Conservation (phyloP, 495 filamentous ascomycete species). For the Aspergillus heteromorphus region DNA sequence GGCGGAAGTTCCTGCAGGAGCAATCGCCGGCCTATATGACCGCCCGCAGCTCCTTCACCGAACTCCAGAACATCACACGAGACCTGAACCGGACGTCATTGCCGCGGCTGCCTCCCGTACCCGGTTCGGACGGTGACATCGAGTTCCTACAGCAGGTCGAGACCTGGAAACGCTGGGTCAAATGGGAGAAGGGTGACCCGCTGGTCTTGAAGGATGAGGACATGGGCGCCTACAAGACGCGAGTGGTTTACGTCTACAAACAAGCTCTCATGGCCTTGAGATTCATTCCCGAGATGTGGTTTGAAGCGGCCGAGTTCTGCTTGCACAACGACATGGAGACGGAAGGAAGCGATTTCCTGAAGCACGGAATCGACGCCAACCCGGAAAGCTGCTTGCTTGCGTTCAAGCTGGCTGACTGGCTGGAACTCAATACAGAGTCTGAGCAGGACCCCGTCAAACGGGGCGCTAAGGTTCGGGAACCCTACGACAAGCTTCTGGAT, state of each 20-base stretch:
- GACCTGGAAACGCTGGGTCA: constrained; percentile 88
- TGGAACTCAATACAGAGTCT: constrained; percentile 65
- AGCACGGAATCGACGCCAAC: constrained; percentile 78
- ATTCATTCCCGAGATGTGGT: constrained; percentile 95
- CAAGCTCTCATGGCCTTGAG: constrained; percentile 89
- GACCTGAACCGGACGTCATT: constrained; percentile 72
- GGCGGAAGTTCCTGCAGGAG: constrained; percentile 88
- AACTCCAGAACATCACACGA: constrained; percentile 77
- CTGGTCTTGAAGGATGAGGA: constrained; percentile 80
- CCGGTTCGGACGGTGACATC: constrained; percentile 78
- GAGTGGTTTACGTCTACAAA: constrained; percentile 85
- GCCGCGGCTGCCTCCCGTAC: constrained; percentile 73
- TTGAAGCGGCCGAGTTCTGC: constrained; percentile 90
- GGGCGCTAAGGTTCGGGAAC: constrained; percentile 68
- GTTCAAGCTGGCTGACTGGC: constrained; percentile 79
- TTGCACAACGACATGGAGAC: constrained; percentile 65
- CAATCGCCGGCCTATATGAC: constrained; percentile 90
- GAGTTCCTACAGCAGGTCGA: constrained; percentile 84
- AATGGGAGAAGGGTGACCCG: constrained; percentile 90
- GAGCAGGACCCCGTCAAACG: constrained; percentile 66
- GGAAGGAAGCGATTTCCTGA: constrained; percentile 72
- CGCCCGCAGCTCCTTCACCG: constrained; percentile 76
- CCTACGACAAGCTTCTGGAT: constrained; percentile 77
- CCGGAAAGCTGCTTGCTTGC: constrained; percentile 88
- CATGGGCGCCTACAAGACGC: constrained; percentile 59